Base-by-base conservation (phyloP, 2,329 filamentous ascomycete genomes). In the Fusarium luffae region DNA sequence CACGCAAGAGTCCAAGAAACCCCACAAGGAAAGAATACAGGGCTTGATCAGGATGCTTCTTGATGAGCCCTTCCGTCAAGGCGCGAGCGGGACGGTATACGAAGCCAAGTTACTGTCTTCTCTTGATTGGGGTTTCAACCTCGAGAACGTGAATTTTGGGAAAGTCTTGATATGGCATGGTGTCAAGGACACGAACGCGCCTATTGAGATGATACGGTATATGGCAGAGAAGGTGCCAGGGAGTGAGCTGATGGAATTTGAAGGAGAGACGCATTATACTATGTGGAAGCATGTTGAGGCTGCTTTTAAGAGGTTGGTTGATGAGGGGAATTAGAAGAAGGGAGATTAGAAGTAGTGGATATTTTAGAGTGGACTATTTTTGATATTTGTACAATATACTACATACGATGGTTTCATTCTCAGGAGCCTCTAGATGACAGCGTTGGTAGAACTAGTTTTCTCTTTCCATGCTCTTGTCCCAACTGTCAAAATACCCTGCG, bases 201-300 rank as follows among this genome's bases (percentile, higher is more conserved):
- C 50, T 16, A 54, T 54, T 18, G 30, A 7, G 16, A 63, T 63
- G 19, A 52, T 52, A 4, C n/a, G 19, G 4, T 63, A 58, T 3
- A 63, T 57, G 40, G 59, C 40, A 4, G 7, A 50, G 7, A 44
- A 12, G 9, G 18, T 64, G 18, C 40, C n/a, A n/a, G 34, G 81
- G 34, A 71, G 72, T 7, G 65, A 64, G 5, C 63, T 82, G 12
- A 66, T 68, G 4, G 80, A 81, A 63, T 79, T 76, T 41, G 72
- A 75, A 16, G 74, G 74, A 2, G 77, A 80, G 10, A 77, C 71
- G 5, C 79, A 81, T 48, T 79, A 76, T 43, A 77, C 74, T 4
- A 68, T 78, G 63, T 74, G 59, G 3, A 59, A 68, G n/a, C 65
- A 77, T 18, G 16, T 76, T 11, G 71, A 76, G 2, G 48, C 49